Evolutionary conservation across 257 asterid species (phyloP), one percentile per base, ranked within the genome.

Genomic region (Voacanga thouarsii): DNA sequence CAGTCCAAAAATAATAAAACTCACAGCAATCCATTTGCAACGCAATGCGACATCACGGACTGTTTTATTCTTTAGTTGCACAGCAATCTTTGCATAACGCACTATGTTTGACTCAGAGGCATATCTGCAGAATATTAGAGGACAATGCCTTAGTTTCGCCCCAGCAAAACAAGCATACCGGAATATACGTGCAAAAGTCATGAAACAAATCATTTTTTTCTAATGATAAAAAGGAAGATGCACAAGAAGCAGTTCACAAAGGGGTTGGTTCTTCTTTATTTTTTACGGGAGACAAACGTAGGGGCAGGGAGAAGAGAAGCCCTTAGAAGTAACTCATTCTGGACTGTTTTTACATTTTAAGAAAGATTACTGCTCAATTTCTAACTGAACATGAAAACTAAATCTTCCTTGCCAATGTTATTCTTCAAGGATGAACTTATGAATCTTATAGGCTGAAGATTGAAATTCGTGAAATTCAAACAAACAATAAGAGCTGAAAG

Each of bases 11-110:
- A 55, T 0, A 37, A n/a, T 15, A 78, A 28, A 53, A 85, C 94
- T 83, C 81, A 95, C 99, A 64, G 89, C 85, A 96, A 94, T 93
- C 99, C 99, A 95, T 89, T 90, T 88, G 89, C 92, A 95, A 60
- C 99, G 97, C 80, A 95, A 77, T 61, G 99, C 99, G 81, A 95
- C 99, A 79, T 95, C 99, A 2, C 99, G 92, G 7, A 95, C 97
- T 8, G 97, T 93, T 88, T 95, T 95, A 78, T 85, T 90, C 68
- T 89, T 87, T 41, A 95, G 84, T 78, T 74, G 85, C 85, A 91
- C 86, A 16, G 99, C 97, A 78, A 95, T 95, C 89, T 93, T 95
- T 2, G 99, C 97, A 80, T 95, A 95, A 37, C 96, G 89, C 75
- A 84, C 86, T 43, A 95, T 87, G 87, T 81, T 89, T 63, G 98